Percentiles rank a stretch among this genome's conserved stretches.
Evolutionary conservation across 2,329 filamentous ascomycete genomes (phyloP).

Genomic region (Nakataea oryzae): DNA sequence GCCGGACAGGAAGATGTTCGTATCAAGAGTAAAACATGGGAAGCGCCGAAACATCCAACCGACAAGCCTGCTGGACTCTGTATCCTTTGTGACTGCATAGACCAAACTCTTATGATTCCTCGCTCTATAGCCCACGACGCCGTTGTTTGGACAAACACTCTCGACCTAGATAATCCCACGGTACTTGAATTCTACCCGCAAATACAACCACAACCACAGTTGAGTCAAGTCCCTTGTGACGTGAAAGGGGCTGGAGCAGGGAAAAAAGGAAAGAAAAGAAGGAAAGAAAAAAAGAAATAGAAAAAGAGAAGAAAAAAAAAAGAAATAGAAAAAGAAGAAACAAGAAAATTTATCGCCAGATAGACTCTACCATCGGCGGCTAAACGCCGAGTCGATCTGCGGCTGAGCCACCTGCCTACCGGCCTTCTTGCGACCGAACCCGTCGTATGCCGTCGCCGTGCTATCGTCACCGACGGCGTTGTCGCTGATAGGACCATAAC

Average conservation of each 20-base stretch:
- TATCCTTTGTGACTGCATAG: neutral
- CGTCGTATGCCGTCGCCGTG: neutral
- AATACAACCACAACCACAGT: neutral
- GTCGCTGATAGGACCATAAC: neutral
- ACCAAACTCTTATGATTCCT: neutral
- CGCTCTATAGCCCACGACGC: neutral
- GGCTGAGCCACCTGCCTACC: neutral
- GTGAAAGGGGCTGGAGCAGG: neutral
- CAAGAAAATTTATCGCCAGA: too few species aligned
- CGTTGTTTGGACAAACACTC: neutral
- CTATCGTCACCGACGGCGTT: neutral
- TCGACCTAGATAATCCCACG: neutral
- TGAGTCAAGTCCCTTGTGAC: neutral
- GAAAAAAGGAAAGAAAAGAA: neutral
- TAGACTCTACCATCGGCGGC: neutral
- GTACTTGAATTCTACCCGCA: neutral
- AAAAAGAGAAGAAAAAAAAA: neutral
- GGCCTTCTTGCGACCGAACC: neutral
- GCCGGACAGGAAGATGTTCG: neutral
- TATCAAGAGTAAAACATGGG: neutral
- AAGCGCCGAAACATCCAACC: neutral
- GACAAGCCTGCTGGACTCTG: neutral
- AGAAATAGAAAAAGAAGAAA: neutral
- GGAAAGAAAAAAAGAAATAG: constrained; percentile 1
- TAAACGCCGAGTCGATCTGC: neutral